Conservation (phyloP, 2,329 filamentous ascomycete species). For the Paecilomyces niveus region DNA sequence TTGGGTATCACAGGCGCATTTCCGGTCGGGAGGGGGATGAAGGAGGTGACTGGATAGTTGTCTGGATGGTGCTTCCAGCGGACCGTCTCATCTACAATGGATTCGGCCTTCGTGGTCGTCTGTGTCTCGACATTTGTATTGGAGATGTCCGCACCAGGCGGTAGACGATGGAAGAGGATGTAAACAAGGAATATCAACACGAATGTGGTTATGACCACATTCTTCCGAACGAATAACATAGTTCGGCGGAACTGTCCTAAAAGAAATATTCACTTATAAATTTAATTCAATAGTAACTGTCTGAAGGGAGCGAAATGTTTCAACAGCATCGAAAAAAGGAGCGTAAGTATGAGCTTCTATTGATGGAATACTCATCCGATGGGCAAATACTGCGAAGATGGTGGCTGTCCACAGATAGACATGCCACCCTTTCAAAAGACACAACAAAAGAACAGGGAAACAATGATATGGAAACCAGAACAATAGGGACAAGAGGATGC, state of each 20-base stretch:
- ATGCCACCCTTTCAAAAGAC: not conserved
- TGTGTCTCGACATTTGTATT: not conserved
- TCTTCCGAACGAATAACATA: conserved; percentile 21
- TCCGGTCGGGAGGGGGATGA: conserved; percentile 66
- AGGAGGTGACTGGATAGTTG: conserved; percentile 65
- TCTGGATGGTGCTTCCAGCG: conserved; percentile 70
- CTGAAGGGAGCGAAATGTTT: not conserved
- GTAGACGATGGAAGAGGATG: conserved; percentile 15
- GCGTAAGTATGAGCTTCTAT: not conserved
- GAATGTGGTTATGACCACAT: conserved; percentile 17
- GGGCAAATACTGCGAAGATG: not conserved
- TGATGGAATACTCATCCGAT: not conserved
- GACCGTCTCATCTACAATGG: conserved; percentile 13
- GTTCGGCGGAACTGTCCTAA: not conserved
- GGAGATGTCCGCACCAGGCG: conserved; percentile 10
- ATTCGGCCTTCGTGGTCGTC: not conserved
- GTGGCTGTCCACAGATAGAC: not conserved
- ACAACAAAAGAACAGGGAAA: not conserved
- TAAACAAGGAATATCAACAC: conserved; percentile 19
- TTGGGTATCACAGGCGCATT: conserved; percentile 62
- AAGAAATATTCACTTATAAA: not conserved
- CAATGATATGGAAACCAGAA: not conserved
- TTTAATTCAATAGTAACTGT: not conserved
- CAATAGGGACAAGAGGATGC: not conserved
- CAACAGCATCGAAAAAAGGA: not conserved